Conservation (phyloP, 176 grass and related monocot species). For the Eleusine coracana region DNA sequence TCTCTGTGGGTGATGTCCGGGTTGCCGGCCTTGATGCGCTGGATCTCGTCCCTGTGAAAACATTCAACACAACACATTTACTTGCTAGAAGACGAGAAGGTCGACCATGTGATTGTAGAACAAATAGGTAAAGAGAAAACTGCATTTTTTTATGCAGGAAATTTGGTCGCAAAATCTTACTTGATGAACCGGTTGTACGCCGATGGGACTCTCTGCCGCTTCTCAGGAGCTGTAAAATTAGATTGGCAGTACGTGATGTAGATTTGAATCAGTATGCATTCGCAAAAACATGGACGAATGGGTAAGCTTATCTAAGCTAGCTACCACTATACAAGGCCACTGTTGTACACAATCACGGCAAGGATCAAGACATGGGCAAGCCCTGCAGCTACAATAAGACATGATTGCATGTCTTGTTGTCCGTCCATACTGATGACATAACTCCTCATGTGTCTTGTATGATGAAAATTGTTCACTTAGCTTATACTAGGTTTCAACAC, state of each 20-base stretch:
- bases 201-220: slow-evolving; percentile 97
- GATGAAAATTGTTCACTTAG: slow-evolving; percentile 6
- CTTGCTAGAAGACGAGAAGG: not conserved
- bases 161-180: slow-evolving; percentile 50
- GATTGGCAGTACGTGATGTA: not conserved
- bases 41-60: slow-evolving; percentile 89
- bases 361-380: slow-evolving; percentile 30
- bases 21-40: slow-evolving; percentile 97
- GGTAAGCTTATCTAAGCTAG: slow-evolving; percentile 32
- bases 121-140: not conserved
- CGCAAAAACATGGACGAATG: slow-evolving; percentile 39
- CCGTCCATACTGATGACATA: not conserved
- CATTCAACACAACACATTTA: slow-evolving; percentile 10
- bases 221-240: slow-evolving; percentile 87
- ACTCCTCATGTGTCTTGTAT: not conserved
- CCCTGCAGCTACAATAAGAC: slow-evolving; percentile 11
- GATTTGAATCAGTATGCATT: slow-evolving; percentile 17
- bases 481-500: not conserved
- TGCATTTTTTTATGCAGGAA: not conserved
- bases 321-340: slow-evolving; percentile 17
- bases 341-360: not conserved
- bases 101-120: not conserved
- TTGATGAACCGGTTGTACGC: slow-evolving; percentile 99
- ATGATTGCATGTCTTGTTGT: slow-evolving; percentile 47
- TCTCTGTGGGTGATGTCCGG: slow-evolving; percentile 98